Base-by-base conservation (phyloP, 352 stramenopile genomes). In the Pythium brachiatum region DNA sequence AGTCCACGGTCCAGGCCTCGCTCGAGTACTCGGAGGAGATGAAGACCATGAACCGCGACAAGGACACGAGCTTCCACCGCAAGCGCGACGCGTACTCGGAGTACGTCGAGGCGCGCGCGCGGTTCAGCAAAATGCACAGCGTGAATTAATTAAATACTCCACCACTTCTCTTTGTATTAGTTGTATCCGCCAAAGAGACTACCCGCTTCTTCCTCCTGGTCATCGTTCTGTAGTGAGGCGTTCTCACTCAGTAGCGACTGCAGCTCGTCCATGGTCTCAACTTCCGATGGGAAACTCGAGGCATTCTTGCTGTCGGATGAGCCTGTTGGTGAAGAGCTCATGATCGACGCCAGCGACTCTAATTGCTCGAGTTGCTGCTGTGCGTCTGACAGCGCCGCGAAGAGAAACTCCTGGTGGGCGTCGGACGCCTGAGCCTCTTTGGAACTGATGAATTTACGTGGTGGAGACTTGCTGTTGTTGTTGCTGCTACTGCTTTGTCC, bases 101-200 rank as follows among this genome's bases (percentile, higher is more conserved):
- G 53, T 95, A 95, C 57, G 84, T 95, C 53, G 86, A 95, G 62
- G 86, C 86, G n/a, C 79, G 84, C 46, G 86, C 84, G 27, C 81
- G 86, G 18, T 95, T 95, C 72, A 94, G 84, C 64, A 95, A 95
- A 67, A 93, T 95, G 84, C 86, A 95, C 69, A 93, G 84, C 53
- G 86, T 95, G 20, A 94, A 79, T 21, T 95, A 74, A 41, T 21
- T 36, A 20, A 46, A 36, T n/a, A n/a, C n/a, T n/a, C n/a, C n/a
- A n/a, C 21, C 18, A 23, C 18, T 48, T 48, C 38, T 18, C 12
- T 46, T 18, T 21, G 18, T n/a, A 46, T n/a, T 53, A 46, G 53
- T 51, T 21, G 58, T 47, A 26, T 57, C 38, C 5, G 53, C 31
- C 26, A 44, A 16, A 44, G 34, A 50, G 16, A 16, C 32, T 34